Evolutionary conservation across 768 basidiomycete species (phyloP).

Genomic region (Pholiota conissans): DNA sequence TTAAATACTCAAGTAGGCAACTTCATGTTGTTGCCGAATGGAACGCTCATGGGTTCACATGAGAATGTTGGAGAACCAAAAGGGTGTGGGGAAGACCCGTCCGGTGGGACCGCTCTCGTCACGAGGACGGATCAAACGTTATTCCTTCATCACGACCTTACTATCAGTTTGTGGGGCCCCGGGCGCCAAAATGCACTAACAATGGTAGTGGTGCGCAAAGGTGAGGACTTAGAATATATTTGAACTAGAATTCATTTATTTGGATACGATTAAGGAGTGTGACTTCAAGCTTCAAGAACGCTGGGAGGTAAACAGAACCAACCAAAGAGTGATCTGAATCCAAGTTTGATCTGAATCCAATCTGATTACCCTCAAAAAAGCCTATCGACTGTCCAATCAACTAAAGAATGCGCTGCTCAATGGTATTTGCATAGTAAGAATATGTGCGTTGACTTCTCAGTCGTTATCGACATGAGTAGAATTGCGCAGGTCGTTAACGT

Average conservation of each 20-base stretch:
- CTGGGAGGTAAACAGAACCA: too few species aligned
- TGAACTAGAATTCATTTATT: too few species aligned
- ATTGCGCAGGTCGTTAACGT: conserved; percentile 20
- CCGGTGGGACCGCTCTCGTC: conserved; percentile 21
- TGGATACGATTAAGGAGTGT: too few species aligned
- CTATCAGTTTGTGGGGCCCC: neutral
- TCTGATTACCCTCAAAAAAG: too few species aligned
- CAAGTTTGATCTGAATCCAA: too few species aligned
- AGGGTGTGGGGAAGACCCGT: conserved; percentile 17
- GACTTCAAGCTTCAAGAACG: too few species aligned
- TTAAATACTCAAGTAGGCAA: neutral
- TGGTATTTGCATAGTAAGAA: too few species aligned
- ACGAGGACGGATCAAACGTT: neutral
- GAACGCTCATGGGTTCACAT: conserved; percentile 8
- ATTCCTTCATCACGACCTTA: neutral
- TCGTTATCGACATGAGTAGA: conserved; percentile 3
- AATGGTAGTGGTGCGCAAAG: neutral
- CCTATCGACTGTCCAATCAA: too few species aligned
- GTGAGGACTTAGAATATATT: too few species aligned
- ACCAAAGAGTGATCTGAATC: too few species aligned
- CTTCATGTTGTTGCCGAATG: neutral
- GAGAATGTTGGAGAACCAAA: conserved; percentile 7
- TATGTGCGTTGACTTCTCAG: neutral
- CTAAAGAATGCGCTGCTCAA: too few species aligned
- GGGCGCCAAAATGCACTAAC: neutral